A percentile compares a stretch with the other conserved stretches of the same genome.
Evolutionary conservation across 2,329 filamentous ascomycete species (phyloP).

Genomic region (Sarocladiaceae sp.): DNA sequence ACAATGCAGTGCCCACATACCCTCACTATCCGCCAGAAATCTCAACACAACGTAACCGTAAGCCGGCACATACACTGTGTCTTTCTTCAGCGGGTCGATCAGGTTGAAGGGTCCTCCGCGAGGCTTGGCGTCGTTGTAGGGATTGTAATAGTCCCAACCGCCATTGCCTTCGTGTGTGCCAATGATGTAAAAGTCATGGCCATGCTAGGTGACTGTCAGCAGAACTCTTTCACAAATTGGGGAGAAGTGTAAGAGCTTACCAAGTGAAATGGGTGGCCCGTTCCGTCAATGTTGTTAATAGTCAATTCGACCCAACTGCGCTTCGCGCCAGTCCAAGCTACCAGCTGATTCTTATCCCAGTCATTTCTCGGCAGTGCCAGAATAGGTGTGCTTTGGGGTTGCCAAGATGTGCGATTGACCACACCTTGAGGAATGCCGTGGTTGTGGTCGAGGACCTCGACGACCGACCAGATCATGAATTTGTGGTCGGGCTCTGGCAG

Average conservation of each 20-base stretch:
- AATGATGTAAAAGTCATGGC: not conserved
- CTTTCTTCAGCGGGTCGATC: slow-evolving; percentile 45
- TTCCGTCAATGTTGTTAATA: not conserved
- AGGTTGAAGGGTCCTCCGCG: slow-evolving; percentile 4
- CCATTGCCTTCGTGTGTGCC: not conserved
- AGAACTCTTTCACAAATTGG: no score
- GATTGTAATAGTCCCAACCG: not conserved
- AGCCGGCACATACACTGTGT: slow-evolving; percentile 43
- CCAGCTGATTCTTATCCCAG: not conserved
- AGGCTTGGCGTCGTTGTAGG: not conserved
- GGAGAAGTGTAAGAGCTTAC: no score
- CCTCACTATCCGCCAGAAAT: slow-evolving; percentile 45
- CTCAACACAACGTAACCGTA: slow-evolving; percentile 43
- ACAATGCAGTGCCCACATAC: slow-evolving; percentile 46
- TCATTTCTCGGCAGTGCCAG: not conserved
- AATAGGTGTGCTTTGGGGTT: not conserved
- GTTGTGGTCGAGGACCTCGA: slow-evolving; percentile 15
- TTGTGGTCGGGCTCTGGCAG: not conserved
- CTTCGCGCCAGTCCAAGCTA: not conserved
- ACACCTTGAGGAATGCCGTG: slow-evolving; percentile 28
- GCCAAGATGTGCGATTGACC: slow-evolving; percentile 18
- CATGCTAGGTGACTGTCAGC: no score
- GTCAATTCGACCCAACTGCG: not conserved
- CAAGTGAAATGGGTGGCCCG: not conserved
- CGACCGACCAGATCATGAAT: not conserved